Base-by-base conservation (phyloP, 352 stramenopile genomes). In the Phytophthora melonis region DNA sequence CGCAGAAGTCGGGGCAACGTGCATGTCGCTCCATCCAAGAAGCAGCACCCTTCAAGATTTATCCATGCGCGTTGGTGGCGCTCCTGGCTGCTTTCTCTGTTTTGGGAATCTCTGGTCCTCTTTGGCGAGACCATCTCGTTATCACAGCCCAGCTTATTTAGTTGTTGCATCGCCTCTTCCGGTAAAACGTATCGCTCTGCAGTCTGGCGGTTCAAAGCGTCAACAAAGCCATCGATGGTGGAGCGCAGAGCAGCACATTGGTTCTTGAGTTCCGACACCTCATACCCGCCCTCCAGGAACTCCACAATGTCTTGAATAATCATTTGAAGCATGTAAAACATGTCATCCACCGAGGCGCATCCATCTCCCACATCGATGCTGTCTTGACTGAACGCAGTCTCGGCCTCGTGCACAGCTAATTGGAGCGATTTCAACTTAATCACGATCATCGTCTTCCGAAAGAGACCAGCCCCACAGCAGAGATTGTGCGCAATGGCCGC, bases 401-500 rank as follows among this genome's bases (percentile, higher is more conserved):
- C 47, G 1, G 10, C 36, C 36, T 75, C 47, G 13, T 49, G 19
- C 45, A 70, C 25, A 65, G 32, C 27, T 21, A 21, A 41, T 58
- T 68, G 58, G 3, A 53, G 45, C 34, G 75, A 34, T 11, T 53
- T 62, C 19, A 83, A n/a, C 36, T 83, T 41, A 3, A 90, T 83
- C 27, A 41, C 10, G 9, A 86, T 43, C 50, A 84, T 72, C 18
- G 74, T 55, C 30, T 89, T 91, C 0, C 73, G 54, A 25, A 83
- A 81, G 9, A 90, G 47, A 10, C 65, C 72, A 10, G 47, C 52
- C 14, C 66, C 75, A 11, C 73, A 81, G 19, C 67, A 78, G 5
- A 92, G 36, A 18, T 82, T 78, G 9, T 80, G 74, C 7, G 49
- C 63, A 13, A 93, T 58, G 2, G 67, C 73, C 2, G 68, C 71